phyloP scores from a whole-genome alignment of 2,329 filamentous ascomycete species.

The Eurotiales sp. region DNA sequence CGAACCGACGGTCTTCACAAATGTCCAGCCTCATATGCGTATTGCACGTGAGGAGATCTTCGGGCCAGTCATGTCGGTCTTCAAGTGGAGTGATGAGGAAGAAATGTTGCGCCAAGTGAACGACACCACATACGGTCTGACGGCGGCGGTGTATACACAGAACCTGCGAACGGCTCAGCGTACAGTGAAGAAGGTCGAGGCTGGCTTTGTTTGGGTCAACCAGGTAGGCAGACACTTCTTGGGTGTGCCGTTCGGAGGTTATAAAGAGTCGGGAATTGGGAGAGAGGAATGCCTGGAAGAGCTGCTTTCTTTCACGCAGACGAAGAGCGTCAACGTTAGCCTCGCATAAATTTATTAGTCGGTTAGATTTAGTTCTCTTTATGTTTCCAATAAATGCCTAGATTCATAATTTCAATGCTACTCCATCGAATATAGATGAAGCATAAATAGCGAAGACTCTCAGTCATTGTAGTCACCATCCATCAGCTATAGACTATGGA shows the following conservation, averaged over 20 bases:
- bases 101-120: conserved; percentile 28
- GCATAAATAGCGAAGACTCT: too few relatives aligned
- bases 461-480: too few relatives aligned
- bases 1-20: conserved; percentile 26
- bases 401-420: background rate
- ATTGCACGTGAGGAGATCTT: conserved; percentile 33
- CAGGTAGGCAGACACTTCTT: background rate
- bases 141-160: conserved; percentile 27
- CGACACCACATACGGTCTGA: conserved; percentile 30
- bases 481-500: too few relatives aligned
- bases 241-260: background rate
- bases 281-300: conserved; percentile 1
- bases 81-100: conserved; percentile 25
- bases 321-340: background rate
- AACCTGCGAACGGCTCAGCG: background rate
- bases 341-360: background rate
- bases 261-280: background rate
- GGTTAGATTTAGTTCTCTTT: background rate
- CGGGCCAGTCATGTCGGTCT: conserved; percentile 31
- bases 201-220: background rate
- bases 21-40: conserved; percentile 21
- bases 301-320: background rate
- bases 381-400: background rate
- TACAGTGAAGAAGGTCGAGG: background rate
- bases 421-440: too few relatives aligned